Percentiles rank a stretch among this genome's conserved stretches.
phyloP scores from a whole-genome alignment of 163 green algal species.

The Prototheca wickerhamii region DNA sequence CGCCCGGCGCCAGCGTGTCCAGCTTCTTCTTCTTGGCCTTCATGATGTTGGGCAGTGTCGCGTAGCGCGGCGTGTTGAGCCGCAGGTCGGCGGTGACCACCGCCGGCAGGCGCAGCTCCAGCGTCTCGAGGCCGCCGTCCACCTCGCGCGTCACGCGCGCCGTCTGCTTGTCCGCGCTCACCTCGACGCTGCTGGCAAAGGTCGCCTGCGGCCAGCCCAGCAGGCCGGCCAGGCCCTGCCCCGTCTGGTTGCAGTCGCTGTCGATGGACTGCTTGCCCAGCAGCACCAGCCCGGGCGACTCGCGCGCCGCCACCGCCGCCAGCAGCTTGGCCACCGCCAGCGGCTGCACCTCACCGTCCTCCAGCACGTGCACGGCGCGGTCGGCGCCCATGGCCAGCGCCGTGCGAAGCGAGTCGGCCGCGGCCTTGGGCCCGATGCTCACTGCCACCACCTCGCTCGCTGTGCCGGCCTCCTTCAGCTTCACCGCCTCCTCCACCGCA shows the following conservation, averaged over 20 bases:
- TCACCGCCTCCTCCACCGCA: slow-evolving; percentile 80
- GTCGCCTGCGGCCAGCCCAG: slow-evolving; percentile 87
- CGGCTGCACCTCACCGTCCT: slow-evolving; percentile 50
- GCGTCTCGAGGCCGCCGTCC: slow-evolving; percentile 69
- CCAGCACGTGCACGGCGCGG: slow-evolving; percentile 63
- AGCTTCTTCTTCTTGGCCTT: slow-evolving; percentile 82
- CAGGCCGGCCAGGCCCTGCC: slow-evolving; percentile 85
- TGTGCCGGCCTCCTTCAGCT: slow-evolving; percentile 60
- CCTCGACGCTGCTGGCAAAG: slow-evolving; percentile 74
- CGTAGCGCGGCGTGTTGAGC: slow-evolving; percentile 85
- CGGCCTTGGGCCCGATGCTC: slow-evolving; percentile 53
- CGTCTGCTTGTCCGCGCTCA: slow-evolving; percentile 22
- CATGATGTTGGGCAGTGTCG: slow-evolving; percentile 82
- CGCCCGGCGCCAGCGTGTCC: slow-evolving; percentile 30
- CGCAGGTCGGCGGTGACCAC: slow-evolving; percentile 86
- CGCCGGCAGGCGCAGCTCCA: slow-evolving; percentile 60
- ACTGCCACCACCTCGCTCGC: slow-evolving; percentile 78
- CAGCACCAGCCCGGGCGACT: slow-evolving; percentile 57
- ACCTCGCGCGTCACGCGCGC: slow-evolving; percentile 45
- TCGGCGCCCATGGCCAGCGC: slow-evolving; percentile 86
- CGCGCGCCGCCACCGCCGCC: slow-evolving; percentile 46
- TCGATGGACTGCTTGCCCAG: slow-evolving; percentile 94
- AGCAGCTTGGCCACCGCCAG: slow-evolving; percentile 73
- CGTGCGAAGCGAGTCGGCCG: slow-evolving; percentile 68
- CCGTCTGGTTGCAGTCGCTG: slow-evolving; percentile 85